Conservation (phyloP, 352 stramenopile species). For the Lagenidium giganteum region DNA sequence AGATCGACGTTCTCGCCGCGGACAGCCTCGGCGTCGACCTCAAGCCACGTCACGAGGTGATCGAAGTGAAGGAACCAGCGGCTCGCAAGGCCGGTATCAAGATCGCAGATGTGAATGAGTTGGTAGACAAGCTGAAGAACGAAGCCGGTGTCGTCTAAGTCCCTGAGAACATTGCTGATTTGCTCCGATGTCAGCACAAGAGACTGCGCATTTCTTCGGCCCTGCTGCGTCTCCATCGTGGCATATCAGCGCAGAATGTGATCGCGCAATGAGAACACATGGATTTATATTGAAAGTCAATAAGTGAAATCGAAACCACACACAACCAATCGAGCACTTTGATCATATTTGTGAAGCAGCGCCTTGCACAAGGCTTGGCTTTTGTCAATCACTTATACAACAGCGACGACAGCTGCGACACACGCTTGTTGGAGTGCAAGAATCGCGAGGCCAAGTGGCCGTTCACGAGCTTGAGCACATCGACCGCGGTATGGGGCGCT, state of each 20-base stretch:
- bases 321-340: too few relatives aligned
- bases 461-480: conserved; percentile 60
- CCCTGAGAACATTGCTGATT: too few relatives aligned
- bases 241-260: too few relatives aligned
- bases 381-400: conserved; percentile 76
- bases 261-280: too few relatives aligned
- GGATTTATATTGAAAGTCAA: too few relatives aligned
- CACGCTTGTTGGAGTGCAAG: conserved; percentile 54
- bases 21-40: conserved; percentile 76
- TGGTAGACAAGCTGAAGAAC: conserved; percentile 97
- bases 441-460: conserved; percentile 36
- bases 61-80: conserved; percentile 91
- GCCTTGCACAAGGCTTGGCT: too few relatives aligned
- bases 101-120: conserved; percentile 91
- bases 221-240: too few relatives aligned
- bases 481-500: conserved; percentile 51
- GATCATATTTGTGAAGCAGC: too few relatives aligned
- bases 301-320: too few relatives aligned
- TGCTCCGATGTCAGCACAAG: too few relatives aligned
- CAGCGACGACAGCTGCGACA: conserved; percentile 60
- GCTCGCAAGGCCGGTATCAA: conserved; percentile 93
- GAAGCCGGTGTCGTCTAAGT: conserved; percentile 89
- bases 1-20: conserved; percentile 74
- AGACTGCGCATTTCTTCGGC: too few relatives aligned
- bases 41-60: conserved; percentile 57